Evolutionary conservation across 2,329 filamentous ascomycete species (phyloP), one percentile per base, ranked within the genome.

Genomic region (Fonsecaea monophora): DNA sequence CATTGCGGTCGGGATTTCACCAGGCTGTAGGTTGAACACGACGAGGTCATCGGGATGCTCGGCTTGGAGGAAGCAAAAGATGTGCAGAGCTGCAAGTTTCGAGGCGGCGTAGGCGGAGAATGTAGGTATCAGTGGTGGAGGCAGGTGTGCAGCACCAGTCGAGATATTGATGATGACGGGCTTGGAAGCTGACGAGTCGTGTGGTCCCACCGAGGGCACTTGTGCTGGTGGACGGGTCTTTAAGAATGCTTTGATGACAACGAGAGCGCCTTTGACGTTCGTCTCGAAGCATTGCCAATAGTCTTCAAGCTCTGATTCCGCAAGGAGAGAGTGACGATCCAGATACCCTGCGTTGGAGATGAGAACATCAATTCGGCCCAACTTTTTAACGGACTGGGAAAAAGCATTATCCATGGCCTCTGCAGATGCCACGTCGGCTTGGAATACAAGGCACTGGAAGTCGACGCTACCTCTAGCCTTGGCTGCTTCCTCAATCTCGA

Each of bases 281-380:
- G 45, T 48, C 32, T 68, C 40, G 48, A 58, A 66, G 40, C 37
- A 53, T 40, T 59, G 34, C 63, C 63, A 65, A n/a, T 55, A 65
- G 34, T 60, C 55, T 21, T 35, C 50, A 12, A 45, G 57, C 12
- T 65, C 45, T 15, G 55, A 60, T 18, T 61, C 37, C 13, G n/a
- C n/a, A 32, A 65, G 34, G 5, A 38, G 8, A 9, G 35, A 21
- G 25, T 55, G 34, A 15, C n/a, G 7, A 35, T 48, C 45, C 40
- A 60, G 15, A 35, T 59, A 55, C 5, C 63, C 63, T 6, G 56
- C 55, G 25, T 59, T 60, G 32, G 45, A 54, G 25, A 65, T n/a
- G 9, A 61, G 50, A 12, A 65, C 50, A 60, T 65, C 63, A 37
- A 65, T 40, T 13, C 25, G 5, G 18, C 56, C 57, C 18, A 38